Percentiles rank a stretch among this genome's conserved stretches.
These are phyloP conservation scores for Apiotrichum laibachii DNA, from an alignment of 1,284 basidiomycete species.

Conservation along the genomic window DNA sequence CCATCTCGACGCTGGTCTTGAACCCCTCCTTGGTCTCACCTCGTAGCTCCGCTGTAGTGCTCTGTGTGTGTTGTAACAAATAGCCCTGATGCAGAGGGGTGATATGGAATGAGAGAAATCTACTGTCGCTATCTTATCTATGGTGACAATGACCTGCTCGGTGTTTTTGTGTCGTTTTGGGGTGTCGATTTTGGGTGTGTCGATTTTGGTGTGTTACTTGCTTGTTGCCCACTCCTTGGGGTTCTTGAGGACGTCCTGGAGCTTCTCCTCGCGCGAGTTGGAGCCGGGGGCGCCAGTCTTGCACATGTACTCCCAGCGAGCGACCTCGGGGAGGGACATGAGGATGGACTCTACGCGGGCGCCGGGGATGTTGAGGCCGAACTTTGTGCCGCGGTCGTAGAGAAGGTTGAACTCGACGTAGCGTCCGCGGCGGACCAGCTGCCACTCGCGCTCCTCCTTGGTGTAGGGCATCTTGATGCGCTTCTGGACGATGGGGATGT, in stretches of 20 bases:
- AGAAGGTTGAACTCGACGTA: slow-evolving; percentile 96
- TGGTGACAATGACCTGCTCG: neutral
- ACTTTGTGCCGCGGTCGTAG: slow-evolving; percentile 66
- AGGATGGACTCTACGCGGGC: slow-evolving; percentile 89
- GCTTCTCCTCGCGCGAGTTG: slow-evolving; percentile 67
- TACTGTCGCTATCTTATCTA: neutral
- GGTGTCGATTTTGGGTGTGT: slow-evolving; percentile 2
- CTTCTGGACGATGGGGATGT: slow-evolving; percentile 73
- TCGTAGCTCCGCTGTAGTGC: neutral
- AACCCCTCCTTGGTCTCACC: neutral
- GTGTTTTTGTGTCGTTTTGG: neutral
- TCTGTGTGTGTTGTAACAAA: slow-evolving; percentile 2
- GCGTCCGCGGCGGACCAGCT: slow-evolving; percentile 78
- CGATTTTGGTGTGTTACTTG: neutral
- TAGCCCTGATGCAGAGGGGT: slow-evolving; percentile 7
- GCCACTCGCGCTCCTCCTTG: slow-evolving; percentile 73
- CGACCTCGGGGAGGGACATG: slow-evolving; percentile 84
- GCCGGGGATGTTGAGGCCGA: slow-evolving; percentile 84
- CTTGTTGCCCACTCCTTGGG: slow-evolving; percentile 65
- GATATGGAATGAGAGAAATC: neutral
- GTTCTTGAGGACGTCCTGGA: slow-evolving; percentile 66
- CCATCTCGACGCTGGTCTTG: neutral
- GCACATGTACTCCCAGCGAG: slow-evolving; percentile 90
- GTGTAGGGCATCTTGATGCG: slow-evolving; percentile 60
- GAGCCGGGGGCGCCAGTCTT: slow-evolving; percentile 65